These are phyloP conservation scores for Cystobasidium slooffiae DNA, from an alignment of 1,284 basidiomycete species.

Conservation along the genomic window DNA sequence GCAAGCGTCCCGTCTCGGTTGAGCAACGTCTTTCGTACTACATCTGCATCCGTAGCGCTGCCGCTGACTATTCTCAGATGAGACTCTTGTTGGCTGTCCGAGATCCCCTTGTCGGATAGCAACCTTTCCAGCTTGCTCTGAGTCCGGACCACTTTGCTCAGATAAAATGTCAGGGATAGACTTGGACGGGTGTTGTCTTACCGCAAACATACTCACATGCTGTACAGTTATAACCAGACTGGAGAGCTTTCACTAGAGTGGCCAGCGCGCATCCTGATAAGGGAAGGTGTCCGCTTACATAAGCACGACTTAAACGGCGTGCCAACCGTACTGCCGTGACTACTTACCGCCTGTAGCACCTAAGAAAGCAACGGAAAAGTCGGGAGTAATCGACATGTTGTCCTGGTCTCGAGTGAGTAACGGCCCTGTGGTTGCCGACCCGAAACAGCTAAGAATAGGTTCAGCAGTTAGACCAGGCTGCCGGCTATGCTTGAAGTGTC, in stretches of 20 bases:
- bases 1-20: neutral
- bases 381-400: neutral
- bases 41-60: neutral
- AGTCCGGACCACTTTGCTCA: neutral
- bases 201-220: neutral
- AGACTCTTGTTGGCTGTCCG: neutral
- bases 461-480: too few species aligned
- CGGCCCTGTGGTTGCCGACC: too few species aligned
- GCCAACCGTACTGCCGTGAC: neutral
- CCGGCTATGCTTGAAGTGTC: too few species aligned
- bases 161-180: neutral
- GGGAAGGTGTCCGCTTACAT: neutral
- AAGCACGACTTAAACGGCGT: neutral
- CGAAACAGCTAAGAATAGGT: neutral
- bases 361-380: neutral
- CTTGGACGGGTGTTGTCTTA: neutral
- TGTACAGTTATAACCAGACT: neutral
- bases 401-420: neutral
- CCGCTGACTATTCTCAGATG: slow-evolving; percentile 1
- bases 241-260: neutral
- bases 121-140: neutral
- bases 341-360: slow-evolving; percentile 11
- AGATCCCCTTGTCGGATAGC: slow-evolving; percentile 5
- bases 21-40: neutral
- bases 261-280: slow-evolving; percentile 10